These are phyloP conservation scores for Gynandropsis gynandra DNA, from an alignment of 345 rosid species.

Conservation along the genomic window DNA sequence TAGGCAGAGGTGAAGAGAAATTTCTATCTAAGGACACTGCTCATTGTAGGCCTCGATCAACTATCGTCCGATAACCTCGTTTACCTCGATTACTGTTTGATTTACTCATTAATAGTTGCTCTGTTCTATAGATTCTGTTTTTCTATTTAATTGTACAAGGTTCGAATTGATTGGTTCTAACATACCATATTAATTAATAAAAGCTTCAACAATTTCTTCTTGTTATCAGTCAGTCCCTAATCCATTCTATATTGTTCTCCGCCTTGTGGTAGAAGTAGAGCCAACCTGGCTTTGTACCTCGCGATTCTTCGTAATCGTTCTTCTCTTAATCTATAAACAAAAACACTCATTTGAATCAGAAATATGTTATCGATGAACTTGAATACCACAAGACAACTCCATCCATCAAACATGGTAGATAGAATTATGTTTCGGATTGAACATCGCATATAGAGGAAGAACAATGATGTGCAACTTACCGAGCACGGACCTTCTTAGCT, in stretches of 20 bases:
- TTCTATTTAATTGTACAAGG: no score
- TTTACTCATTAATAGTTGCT: no score
- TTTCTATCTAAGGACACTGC: no score
- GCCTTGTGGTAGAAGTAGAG: constrained; percentile 69
- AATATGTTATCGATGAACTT: background rate
- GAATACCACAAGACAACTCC: constrained; percentile 4
- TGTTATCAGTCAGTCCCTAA: constrained; percentile 15
- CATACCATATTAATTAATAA: no score
- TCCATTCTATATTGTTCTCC: constrained; percentile 49
- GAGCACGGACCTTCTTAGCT: constrained; percentile 69
- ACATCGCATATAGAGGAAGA: background rate
- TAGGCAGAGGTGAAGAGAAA: no score
- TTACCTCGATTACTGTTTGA: no score
- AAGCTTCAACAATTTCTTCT: no score
- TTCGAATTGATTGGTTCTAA: no score
- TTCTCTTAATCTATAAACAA: constrained; percentile 47
- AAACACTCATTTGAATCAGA: background rate
- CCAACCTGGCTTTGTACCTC: constrained; percentile 73
- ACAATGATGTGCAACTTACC: constrained; percentile 35
- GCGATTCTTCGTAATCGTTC: constrained; percentile 63
- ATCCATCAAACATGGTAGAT: background rate
- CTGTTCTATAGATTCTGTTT: no score
- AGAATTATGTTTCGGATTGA: background rate
- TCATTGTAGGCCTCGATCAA: no score
- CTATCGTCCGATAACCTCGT: no score